These are phyloP conservation scores for Ogataea haglerorum DNA, from an alignment of 805 yeast species.

Conservation along the genomic window DNA sequence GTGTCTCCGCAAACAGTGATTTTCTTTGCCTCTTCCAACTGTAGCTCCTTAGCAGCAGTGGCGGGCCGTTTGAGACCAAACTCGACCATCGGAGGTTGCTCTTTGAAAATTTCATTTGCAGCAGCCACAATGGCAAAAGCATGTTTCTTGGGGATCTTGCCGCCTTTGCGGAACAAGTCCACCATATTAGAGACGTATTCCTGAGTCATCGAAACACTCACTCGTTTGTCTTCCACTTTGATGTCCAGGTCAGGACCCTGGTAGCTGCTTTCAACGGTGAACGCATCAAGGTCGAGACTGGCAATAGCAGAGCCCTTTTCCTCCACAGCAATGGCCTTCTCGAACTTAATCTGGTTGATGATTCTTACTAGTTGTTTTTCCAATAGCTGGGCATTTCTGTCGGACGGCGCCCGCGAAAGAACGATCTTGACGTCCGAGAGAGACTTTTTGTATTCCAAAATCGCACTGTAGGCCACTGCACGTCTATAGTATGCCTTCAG, in stretches of 20 bases:
- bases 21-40: slow-evolving; percentile 36
- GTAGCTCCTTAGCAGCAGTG: slow-evolving; percentile 36
- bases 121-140: slow-evolving; percentile 78
- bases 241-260: slow-evolving; percentile 56
- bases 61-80: slow-evolving; percentile 36
- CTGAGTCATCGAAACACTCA: slow-evolving; percentile 42
- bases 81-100: slow-evolving; percentile 77
- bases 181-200: slow-evolving; percentile 65
- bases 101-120: slow-evolving; percentile 58
- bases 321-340: slow-evolving; percentile 77
- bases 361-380: slow-evolving; percentile 60
- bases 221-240: slow-evolving; percentile 30
- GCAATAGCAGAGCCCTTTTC: slow-evolving; percentile 50
- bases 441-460: slow-evolving; percentile 73
- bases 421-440: slow-evolving; percentile 64
- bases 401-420: slow-evolving; percentile 60
- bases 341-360: slow-evolving; percentile 74
- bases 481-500: slow-evolving; percentile 83
- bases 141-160: slow-evolving; percentile 72
- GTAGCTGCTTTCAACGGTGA: slow-evolving; percentile 52
- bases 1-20: slow-evolving; percentile 96
- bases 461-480: slow-evolving; percentile 76
- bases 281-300: slow-evolving; percentile 43
- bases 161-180: slow-evolving; percentile 68
- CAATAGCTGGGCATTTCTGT: slow-evolving; percentile 61